Evolutionary conservation across 2,329 filamentous ascomycete species (phyloP).

Genomic region (Exophiala bonariae): DNA sequence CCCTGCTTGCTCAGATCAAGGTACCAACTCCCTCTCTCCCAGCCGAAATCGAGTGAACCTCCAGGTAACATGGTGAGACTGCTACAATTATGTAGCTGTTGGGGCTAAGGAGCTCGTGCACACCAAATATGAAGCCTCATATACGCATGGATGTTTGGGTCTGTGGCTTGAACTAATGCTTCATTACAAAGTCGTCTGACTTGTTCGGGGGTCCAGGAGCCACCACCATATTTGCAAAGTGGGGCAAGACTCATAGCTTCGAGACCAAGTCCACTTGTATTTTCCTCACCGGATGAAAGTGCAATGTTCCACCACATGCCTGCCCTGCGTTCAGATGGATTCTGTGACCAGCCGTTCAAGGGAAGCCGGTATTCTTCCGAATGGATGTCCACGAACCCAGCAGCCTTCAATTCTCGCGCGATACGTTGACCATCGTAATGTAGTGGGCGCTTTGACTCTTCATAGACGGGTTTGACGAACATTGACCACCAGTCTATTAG

Average conservation of each 20-base stretch:
- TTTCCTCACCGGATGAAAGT: slow-evolving; percentile 60
- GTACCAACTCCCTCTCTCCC: too few species aligned
- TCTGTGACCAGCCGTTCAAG: slow-evolving; percentile 70
- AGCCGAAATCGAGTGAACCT: too few species aligned
- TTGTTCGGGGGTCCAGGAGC: slow-evolving; percentile 60
- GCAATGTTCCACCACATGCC: slow-evolving; percentile 83
- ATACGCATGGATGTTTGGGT: slow-evolving; percentile 68
- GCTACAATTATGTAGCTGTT: too few species aligned
- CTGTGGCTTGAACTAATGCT: slow-evolving; percentile 69
- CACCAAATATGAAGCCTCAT: slow-evolving; percentile 52
- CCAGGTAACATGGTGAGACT: too few species aligned
- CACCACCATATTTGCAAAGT: slow-evolving; percentile 59
- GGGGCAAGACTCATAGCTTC: slow-evolving; percentile 73
- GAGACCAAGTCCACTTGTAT: slow-evolving; percentile 39
- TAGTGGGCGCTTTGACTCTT: slow-evolving; percentile 64
- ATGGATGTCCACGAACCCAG: slow-evolving; percentile 78
- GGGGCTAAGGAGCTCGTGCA: slow-evolving; percentile 14
- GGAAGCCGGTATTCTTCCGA: slow-evolving; percentile 70
- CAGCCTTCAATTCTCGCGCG: slow-evolving; percentile 59
- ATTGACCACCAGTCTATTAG: slow-evolving; percentile 62
- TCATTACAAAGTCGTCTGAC: slow-evolving; percentile 63
- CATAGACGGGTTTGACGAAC: slow-evolving; percentile 67
- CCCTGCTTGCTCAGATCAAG: too few species aligned
- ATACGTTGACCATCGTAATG: slow-evolving; percentile 55
- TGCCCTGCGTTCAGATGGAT: slow-evolving; percentile 65